Evolutionary conservation across 1,284 basidiomycete genomes (phyloP), one percentile per base, ranked within the genome.

Genomic region (Pyrrhoderma lamaoense): DNA sequence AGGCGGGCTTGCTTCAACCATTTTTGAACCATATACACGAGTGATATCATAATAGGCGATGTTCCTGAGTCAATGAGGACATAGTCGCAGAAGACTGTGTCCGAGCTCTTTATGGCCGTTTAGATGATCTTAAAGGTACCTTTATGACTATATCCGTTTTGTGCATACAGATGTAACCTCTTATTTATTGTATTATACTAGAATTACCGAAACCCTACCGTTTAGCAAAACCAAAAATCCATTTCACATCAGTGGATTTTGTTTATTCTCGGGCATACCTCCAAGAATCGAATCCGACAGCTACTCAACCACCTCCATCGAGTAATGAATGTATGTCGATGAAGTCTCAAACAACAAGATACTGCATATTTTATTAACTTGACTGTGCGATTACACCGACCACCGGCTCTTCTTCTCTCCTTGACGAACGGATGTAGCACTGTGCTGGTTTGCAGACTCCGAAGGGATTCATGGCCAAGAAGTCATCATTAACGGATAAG

Each of bases 401-500:
- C 50, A 18, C 47, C 55, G 4, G 75, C 55, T 22, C 13, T 23
- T 9, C 27, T 42, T 42, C 23, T 18, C 18, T 46, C 35, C 27
- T n/a, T n/a, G n/a, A n/a, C n/a, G n/a, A n/a, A n/a, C n/a, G n/a
- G n/a, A n/a, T 22, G 45, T 60, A 87, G 85, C 85, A 0, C 61
- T 90, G 2, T 85, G 77, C 54, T 91, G 81, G 80, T 68, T 79
- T 8, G 74, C 77, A n/a, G 78, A 79, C 47, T 68, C 72, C 0
- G 48, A 60, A 34, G 55, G 63, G 14, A 8, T 4, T 4, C 60
- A 64, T 31, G 54, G 64, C 2, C 60, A 64, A 31, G 86, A 91
- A 60, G 72, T 88, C 16, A 62, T 90, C 47, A 86, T 86, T 57
- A 87, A 86, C 56, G 88, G 89, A 1, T 80, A n/a, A 81, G 77